Evolutionary conservation across 2,329 filamentous ascomycete genomes (phyloP).

Genomic region (Fusarium paranaense): DNA sequence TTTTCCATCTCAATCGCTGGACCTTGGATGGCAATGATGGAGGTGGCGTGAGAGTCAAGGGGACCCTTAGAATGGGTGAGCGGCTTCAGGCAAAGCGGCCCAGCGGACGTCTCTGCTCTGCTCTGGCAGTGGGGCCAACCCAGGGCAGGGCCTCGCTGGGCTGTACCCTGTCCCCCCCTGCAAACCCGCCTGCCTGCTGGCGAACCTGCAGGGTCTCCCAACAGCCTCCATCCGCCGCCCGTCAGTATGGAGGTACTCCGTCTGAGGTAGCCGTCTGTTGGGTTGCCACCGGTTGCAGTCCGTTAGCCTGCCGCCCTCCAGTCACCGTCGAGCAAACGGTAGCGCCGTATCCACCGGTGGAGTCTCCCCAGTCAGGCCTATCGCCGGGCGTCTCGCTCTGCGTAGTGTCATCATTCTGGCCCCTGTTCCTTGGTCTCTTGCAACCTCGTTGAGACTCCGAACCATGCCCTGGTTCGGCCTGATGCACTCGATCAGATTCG

Average conservation of each 20-base stretch:
- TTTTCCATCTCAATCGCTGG: neutral
- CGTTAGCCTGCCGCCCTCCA: slow-evolving; percentile 18
- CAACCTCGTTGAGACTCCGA: neutral
- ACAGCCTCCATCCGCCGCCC: neutral
- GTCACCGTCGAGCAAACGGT: slow-evolving; percentile 31
- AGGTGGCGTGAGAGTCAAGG: slow-evolving; percentile 14
- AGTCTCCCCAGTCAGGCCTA: neutral
- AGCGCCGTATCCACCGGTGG: neutral
- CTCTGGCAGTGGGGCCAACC: slow-evolving; percentile 10
- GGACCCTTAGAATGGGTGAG: slow-evolving; percentile 11
- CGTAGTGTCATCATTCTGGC: slow-evolving; percentile 10
- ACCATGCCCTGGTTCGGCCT: neutral
- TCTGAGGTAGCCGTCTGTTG: neutral
- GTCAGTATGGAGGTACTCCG: neutral
- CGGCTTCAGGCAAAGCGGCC: slow-evolving; percentile 19
- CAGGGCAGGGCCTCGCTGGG: neutral
- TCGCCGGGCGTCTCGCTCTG: neutral
- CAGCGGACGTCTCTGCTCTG: slow-evolving; percentile 4
- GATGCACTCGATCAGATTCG: neutral
- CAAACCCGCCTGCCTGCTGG: slow-evolving; percentile 1
- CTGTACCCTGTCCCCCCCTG: neutral
- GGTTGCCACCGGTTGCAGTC: slow-evolving; percentile 11
- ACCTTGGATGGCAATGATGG: neutral
- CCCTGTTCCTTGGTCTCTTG: slow-evolving; percentile 2
- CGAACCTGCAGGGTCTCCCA: slow-evolving; percentile 19